Conservation (phyloP, 768 basidiomycete species). For the Termitomyces sp. region DNA sequence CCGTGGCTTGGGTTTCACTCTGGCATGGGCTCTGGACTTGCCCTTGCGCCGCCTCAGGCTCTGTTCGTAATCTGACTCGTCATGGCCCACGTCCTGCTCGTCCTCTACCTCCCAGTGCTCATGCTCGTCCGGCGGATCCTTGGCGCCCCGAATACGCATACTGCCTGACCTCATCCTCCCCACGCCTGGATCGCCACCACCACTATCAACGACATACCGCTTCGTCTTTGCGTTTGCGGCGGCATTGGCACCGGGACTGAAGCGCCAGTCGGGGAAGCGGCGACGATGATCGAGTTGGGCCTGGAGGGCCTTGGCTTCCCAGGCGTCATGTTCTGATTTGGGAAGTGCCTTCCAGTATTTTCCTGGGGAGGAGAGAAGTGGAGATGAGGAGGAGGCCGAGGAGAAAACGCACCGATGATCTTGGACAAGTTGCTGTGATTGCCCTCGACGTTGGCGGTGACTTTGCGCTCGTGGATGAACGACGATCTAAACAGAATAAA, state of each 20-base stretch:
- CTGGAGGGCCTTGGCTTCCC: slow-evolving; percentile 67
- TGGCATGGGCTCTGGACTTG: background rate
- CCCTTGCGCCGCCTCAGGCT: background rate
- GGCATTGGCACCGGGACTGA: slow-evolving; percentile 55
- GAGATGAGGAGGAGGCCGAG: too few species aligned
- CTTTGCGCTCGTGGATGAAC: slow-evolving; percentile 68
- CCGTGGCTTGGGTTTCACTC: background rate
- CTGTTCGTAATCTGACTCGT: background rate
- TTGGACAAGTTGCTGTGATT: slow-evolving; percentile 77
- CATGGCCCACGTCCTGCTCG: background rate
- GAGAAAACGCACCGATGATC: slow-evolving; percentile 55
- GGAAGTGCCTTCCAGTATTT: slow-evolving; percentile 72
- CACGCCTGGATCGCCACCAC: background rate
- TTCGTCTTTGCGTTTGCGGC: slow-evolving; percentile 21
- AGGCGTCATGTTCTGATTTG: slow-evolving; percentile 58
- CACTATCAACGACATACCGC: slow-evolving; percentile 11
- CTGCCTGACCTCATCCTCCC: background rate
- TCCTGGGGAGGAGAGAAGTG: slow-evolving; percentile 35
- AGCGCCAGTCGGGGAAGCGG: slow-evolving; percentile 79
- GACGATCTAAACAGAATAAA: slow-evolving; percentile 84
- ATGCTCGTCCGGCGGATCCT: background rate
- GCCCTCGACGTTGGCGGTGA: slow-evolving; percentile 71
- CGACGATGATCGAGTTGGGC: slow-evolving; percentile 71
- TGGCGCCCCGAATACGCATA: background rate
- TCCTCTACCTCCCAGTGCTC: background rate